Conservation (phyloP, 257 asterid species). For the Echium plantagineum region DNA sequence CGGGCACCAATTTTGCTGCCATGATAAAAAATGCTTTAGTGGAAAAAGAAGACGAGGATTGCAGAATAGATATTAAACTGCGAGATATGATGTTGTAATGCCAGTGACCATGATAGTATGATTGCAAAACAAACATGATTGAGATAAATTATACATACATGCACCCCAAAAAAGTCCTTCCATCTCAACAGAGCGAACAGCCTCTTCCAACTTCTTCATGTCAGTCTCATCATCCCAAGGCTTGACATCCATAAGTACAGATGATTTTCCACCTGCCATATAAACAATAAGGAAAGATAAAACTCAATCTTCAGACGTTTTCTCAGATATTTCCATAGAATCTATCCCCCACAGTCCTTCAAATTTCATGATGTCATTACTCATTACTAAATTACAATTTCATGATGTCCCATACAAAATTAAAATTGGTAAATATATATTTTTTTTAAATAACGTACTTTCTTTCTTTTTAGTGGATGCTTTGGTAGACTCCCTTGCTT, state of each 20-base stretch:
- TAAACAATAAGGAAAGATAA: not conserved
- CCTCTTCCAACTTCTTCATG: constrained; percentile 86
- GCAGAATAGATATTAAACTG: not conserved
- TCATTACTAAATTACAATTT: no score
- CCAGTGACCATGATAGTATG: not conserved
- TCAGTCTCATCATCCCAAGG: constrained; percentile 99
- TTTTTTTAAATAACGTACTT: constrained; percentile 42
- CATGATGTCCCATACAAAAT: not conserved
- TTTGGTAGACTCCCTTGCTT: constrained; percentile 76
- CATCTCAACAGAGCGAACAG: constrained; percentile 59
- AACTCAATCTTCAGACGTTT: not conserved
- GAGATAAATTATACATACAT: constrained; percentile 34
- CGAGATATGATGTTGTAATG: no score
- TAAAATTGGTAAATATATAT: not conserved
- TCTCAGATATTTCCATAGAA: not conserved
- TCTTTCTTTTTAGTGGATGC: constrained; percentile 87
- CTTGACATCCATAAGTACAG: constrained; percentile 83
- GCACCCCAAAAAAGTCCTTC: constrained; percentile 97
- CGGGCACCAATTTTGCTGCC: constrained; percentile 71
- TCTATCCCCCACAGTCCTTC: not conserved
- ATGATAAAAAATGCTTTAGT: not conserved
- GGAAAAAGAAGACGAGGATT: not conserved
- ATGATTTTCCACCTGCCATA: constrained; percentile 78
- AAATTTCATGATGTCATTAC: not conserved
- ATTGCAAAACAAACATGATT: not conserved